Evolutionary conservation across 2,329 filamentous ascomycete genomes (phyloP).

Genomic region (Amesomyces nigricolor): DNA sequence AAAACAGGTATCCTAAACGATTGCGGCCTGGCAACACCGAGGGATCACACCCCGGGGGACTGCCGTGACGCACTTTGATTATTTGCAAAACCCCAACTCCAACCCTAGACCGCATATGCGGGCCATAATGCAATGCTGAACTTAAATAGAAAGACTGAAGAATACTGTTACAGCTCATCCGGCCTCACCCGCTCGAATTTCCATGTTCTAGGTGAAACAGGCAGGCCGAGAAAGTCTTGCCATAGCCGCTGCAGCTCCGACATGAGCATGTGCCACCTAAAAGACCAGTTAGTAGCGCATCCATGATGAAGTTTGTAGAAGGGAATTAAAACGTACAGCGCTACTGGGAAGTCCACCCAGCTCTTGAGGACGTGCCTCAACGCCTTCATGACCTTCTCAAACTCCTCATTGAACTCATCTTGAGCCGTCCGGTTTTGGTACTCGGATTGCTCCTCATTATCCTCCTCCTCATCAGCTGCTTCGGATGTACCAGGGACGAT

Average conservation of each 20-base stretch:
- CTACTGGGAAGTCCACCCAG: conserved; percentile 64
- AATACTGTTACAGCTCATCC: conserved; percentile 42
- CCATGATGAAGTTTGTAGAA: not conserved
- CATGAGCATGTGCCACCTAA: conserved; percentile 39
- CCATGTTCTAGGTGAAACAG: conserved; percentile 46
- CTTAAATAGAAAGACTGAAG: not conserved
- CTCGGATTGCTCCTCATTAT: conserved; percentile 28
- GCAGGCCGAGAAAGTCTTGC: conserved; percentile 49
- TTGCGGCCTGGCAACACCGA: not conserved
- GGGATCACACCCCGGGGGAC: not conserved
- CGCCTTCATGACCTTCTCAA: conserved; percentile 55
- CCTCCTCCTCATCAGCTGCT: conserved; percentile 39
- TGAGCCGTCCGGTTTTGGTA: conserved; percentile 39
- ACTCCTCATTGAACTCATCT: conserved; percentile 60
- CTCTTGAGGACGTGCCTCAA: conserved; percentile 60
- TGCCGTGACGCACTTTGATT: not conserved
- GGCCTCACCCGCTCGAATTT: conserved; percentile 39
- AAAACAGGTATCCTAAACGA: not conserved
- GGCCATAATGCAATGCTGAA: conserved; percentile 12
- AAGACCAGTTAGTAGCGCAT: conserved; percentile 2
- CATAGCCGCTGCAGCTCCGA: conserved; percentile 43
- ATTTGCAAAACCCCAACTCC: conserved; percentile 7
- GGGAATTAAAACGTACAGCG: conserved; percentile 53
- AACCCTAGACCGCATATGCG: not conserved
- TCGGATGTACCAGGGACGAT: conserved; percentile 29